These are phyloP conservation scores for Cajanus cajan DNA, from an alignment of 306 rosid species.

Conservation along the genomic window DNA sequence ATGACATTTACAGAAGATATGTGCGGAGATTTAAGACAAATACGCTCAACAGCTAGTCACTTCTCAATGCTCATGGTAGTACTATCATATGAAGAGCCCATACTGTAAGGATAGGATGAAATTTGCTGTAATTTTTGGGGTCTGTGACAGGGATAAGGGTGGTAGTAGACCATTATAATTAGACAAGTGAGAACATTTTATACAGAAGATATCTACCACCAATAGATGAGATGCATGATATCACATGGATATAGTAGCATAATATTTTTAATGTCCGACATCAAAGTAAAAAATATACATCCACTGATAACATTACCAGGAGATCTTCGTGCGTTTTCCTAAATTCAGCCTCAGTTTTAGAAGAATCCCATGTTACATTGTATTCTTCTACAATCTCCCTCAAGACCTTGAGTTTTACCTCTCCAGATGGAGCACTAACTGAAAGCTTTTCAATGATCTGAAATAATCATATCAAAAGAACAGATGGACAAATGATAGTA, in stretches of 20 bases:
- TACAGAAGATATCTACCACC: not conserved
- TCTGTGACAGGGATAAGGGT: not conserved
- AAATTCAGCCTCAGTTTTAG: slow-evolving; percentile 74
- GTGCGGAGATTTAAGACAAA: not conserved
- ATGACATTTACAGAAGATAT: not conserved
- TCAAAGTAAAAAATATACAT: slow-evolving; percentile 10
- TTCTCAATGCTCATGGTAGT: not conserved
- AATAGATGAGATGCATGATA: not conserved
- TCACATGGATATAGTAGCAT: slow-evolving; percentile 13
- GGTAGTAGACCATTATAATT: not conserved
- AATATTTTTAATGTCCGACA: not conserved
- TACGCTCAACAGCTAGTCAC: slow-evolving; percentile 1
- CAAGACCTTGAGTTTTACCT: slow-evolving; percentile 79
- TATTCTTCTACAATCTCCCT: slow-evolving; percentile 75
- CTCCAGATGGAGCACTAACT: slow-evolving; percentile 73
- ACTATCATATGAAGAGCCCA: not conserved
- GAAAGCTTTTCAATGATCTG: slow-evolving; percentile 97
- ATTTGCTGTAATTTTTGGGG: not conserved
- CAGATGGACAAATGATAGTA: slow-evolving; percentile 16
- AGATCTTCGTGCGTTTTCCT: slow-evolving; percentile 89
- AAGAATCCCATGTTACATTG: slow-evolving; percentile 83
- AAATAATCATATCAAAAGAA: slow-evolving; percentile 26
- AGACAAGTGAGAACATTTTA: not conserved
- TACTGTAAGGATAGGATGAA: slow-evolving; percentile 5
- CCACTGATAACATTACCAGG: slow-evolving; percentile 58